Evolutionary conservation across 495 filamentous ascomycete species (phyloP), one percentile per base, ranked within the genome.

Genomic region (Aspergillus diversus): DNA sequence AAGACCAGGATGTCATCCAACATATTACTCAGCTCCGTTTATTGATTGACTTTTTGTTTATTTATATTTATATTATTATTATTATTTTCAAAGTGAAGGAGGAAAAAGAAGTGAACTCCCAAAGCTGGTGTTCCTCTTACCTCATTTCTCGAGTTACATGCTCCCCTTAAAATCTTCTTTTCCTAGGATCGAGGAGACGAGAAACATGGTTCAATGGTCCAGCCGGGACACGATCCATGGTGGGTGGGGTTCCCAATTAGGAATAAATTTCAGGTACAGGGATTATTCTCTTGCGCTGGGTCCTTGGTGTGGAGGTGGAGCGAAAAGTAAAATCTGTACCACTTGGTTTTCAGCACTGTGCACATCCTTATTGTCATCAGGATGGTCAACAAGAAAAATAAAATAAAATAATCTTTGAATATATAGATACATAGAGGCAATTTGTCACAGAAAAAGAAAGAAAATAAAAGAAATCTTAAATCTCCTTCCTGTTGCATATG

Each of bases 221-320:
- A 50, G 47, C 47, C 47, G 47, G 13, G 27, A 42, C 54, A 8
- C 15, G 54, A 57, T 27, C 33, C 37, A 57, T 46, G 37, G 37
- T 27, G 7, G 54, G 33, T 32, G 33, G 51, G 27, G 31, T 4
- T 54, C 21, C 37, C 48, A 33, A 63, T 53, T 27, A 43, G 49
- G 21, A 39, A 50, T 49, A 35, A 59, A 59, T 21, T 57, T 51
- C 54, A 57, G 61, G 60, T 55, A 66, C 55, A 62, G 60, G 64
- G 60, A 66, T 63, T 51, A 53, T 51, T 56, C 27, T 50, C 46
- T 17, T 27, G n/a, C 34, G 52, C 53, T 61, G 57, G 63, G 57
- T 60, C 63, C 46, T 32, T 62, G 59, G 55, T 54, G 63, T 63
- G 59, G 64, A 59, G 55, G 55, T 59, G 60, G 50, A 59, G 54